Conservation (phyloP, 768 basidiomycete species). For the Termitomyces sp. region DNA sequence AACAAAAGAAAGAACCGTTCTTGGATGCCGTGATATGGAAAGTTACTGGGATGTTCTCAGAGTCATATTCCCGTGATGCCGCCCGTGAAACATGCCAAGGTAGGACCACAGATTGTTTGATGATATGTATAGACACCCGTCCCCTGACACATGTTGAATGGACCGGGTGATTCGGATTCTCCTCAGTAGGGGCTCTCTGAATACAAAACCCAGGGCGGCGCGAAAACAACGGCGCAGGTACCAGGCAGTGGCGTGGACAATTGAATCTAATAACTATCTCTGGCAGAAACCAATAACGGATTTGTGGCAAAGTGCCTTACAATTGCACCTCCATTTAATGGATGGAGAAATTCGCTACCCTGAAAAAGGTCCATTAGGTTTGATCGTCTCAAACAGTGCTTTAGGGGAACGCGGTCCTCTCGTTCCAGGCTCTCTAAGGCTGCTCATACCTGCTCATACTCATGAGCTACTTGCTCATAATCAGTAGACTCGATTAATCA, state of each 20-base stretch:
- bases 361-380: background rate
- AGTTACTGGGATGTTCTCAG: conserved; percentile 7
- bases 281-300: background rate
- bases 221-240: background rate
- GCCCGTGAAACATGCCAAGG: background rate
- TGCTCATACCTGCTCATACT: background rate
- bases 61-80: background rate
- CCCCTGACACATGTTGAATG: background rate
- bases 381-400: background rate
- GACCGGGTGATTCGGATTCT: background rate
- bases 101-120: background rate
- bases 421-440: background rate
- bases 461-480: background rate
- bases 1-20: background rate
- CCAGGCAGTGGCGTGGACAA: background rate
- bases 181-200: background rate
- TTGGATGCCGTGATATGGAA: background rate
- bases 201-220: background rate
- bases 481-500: background rate
- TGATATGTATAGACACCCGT: background rate
- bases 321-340: background rate
- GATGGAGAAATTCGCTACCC: background rate
- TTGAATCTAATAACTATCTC: background rate
- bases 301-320: background rate
- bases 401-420: background rate